These are phyloP conservation scores for Stylosanthes scabra DNA, from an alignment of 331 rosid species.

Conservation along the genomic window DNA sequence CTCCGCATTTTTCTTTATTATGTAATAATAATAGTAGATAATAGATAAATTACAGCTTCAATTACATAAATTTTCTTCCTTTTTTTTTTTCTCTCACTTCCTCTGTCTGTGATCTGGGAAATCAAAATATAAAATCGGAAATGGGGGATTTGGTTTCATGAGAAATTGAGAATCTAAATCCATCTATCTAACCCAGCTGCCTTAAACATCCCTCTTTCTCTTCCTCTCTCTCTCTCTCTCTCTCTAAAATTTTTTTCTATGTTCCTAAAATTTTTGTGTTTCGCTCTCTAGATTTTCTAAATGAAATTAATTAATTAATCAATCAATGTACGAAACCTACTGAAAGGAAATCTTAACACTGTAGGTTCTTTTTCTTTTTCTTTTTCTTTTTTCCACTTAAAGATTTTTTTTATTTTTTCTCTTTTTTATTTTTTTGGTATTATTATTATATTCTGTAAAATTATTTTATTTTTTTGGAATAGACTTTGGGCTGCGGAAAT, in stretches of 20 bases:
- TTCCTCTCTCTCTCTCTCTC: constrained; percentile 20
- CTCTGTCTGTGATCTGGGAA: constrained; percentile 42
- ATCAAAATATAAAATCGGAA: constrained; percentile 20
- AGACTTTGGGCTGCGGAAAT: neutral
- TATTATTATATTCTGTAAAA: neutral
- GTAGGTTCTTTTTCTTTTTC: no score
- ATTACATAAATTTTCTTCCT: constrained; percentile 20
- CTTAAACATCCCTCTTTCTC: constrained; percentile 36
- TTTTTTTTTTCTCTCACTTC: constrained; percentile 26
- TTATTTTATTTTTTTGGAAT: neutral
- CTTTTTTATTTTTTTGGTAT: no score
- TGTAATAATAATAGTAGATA: neutral
- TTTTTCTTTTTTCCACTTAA: no score
- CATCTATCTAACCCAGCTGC: constrained; percentile 46
- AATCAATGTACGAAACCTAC: constrained; percentile 6
- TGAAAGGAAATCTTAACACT: no score
- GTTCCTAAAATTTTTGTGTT: neutral
- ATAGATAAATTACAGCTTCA: constrained; percentile 7
- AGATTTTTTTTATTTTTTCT: neutral
- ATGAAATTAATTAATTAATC: constrained; percentile 23
- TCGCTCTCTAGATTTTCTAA: constrained; percentile 17
- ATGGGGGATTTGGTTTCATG: constrained; percentile 1
- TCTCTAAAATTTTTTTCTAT: no score
- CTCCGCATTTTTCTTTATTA: constrained; percentile 32
- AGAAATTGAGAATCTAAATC: constrained; percentile 46